Evolutionary conservation across 176 grass and related monocot species (phyloP), one percentile per base, ranked within the genome.

Genomic region (Microstegium vimineum): DNA sequence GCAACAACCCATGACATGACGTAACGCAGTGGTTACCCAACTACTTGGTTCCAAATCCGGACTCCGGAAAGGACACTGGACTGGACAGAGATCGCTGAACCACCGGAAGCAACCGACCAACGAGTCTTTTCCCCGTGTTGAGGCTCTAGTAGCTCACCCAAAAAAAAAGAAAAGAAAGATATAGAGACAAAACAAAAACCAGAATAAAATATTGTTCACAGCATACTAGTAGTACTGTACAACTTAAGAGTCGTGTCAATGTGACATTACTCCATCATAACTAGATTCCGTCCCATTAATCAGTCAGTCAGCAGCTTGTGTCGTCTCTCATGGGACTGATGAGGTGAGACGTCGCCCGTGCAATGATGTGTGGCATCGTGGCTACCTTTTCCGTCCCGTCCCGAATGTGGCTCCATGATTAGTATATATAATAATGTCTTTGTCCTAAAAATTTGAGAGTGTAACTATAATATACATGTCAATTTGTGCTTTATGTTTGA

Each of bases 41-140:
- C 79, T 77, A 73, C 79, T 77, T 63, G n/a, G n/a, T n/a, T 37
- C 65, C 73, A 65, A 13, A 56, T 22, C 18, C 38, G 10, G 38
- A n/a, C n/a, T n/a, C n/a, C n/a, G n/a, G n/a, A 51, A 2, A 12
- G 42, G 42, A 43, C 10, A 10, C 5, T 51, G 27, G 69, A 8
- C 70, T 40, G 25, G 23, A 87, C 79, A 43, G 23, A 6, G 66
- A 78, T 33, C 9, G 4, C 8, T 16, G 42, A 83, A 11, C 74
- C n/a, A 57, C 56, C 59, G 65, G n/a, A 12, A 36, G 35, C 35
- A 36, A 36, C 35, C 35, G 35, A 68, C 30, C n/a, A 62, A 27
- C 74, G 33, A 1, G 23, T 47, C 62, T 33, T 34, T 23, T 34
- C 61, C n/a, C 13, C 36, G 23, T 27, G 32, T n/a, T n/a, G n/a